phyloP scores from a whole-genome alignment of 371 early-diverging fungal genomes.

The Rhizopus stolonifer region DNA sequence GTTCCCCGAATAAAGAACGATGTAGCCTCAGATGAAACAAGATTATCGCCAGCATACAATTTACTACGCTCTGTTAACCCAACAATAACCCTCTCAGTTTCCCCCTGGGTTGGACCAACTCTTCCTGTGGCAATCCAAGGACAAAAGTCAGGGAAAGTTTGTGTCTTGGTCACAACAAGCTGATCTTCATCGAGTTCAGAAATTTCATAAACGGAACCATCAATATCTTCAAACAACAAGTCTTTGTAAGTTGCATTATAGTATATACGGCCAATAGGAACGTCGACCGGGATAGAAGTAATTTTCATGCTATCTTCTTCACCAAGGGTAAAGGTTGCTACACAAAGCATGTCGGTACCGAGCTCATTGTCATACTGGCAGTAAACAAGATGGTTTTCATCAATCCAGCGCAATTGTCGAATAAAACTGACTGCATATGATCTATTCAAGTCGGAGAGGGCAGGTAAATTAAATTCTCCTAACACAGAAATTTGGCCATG shows the following conservation, averaged over 20 bases:
- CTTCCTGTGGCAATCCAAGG: slow-evolving; percentile 68
- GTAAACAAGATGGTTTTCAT: slow-evolving; percentile 24
- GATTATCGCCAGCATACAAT: slow-evolving; percentile 70
- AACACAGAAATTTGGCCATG: slow-evolving; percentile 21
- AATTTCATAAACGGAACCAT: slow-evolving; percentile 48
- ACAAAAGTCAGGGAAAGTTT: slow-evolving; percentile 59
- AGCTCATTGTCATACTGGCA: slow-evolving; percentile 33
- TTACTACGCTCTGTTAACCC: slow-evolving; percentile 81
- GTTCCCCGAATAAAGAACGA: slow-evolving; percentile 84
- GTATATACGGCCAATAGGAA: slow-evolving; percentile 27
- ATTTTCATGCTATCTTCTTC: slow-evolving; percentile 6
- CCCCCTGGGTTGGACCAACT: slow-evolving; percentile 35
- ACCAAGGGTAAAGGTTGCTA: slow-evolving; percentile 15
- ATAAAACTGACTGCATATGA: slow-evolving; percentile 17
- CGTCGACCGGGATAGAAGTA: slow-evolving; percentile 17
- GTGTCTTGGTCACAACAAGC: slow-evolving; percentile 6
- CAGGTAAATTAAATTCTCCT: slow-evolving; percentile 15
- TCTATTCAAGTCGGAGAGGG: not conserved
- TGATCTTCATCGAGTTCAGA: slow-evolving; percentile 10
- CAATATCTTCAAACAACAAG: slow-evolving; percentile 46
- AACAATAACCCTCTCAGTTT: slow-evolving; percentile 52
- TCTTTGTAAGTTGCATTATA: slow-evolving; percentile 30
- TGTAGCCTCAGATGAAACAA: slow-evolving; percentile 77
- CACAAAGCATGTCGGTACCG: slow-evolving; percentile 26
- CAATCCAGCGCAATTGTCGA: slow-evolving; percentile 41